phyloP scores from a whole-genome alignment of 805 yeast genomes.

The Ascoidea asiatica region DNA sequence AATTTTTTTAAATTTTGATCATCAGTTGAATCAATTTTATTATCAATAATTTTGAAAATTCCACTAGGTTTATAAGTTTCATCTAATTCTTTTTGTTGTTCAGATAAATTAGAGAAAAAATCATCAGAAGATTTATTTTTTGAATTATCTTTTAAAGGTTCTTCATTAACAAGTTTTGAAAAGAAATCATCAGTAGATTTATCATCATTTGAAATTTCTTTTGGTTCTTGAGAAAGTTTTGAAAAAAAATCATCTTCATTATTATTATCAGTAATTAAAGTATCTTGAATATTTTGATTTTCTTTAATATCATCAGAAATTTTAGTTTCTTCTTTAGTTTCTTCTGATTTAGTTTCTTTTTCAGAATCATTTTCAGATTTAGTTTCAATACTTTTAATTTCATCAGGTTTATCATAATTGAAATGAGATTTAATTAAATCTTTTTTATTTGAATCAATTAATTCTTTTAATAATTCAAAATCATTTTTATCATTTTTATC shows the following conservation, averaged over 20 bases:
- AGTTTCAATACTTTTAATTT: conserved; percentile 8
- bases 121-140: conserved; percentile 20
- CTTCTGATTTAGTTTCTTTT: conserved; percentile 17
- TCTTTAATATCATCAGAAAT: conserved; percentile 21
- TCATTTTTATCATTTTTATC: conserved; percentile 36
- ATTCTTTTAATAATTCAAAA: conserved; percentile 48
- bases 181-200: conserved; percentile 28
- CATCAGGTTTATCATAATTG: conserved; percentile 12
- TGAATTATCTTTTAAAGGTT: conserved; percentile 12
- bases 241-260: conserved; percentile 11
- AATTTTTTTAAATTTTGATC: conserved; percentile 33
- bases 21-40: conserved; percentile 29
- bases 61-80: conserved; percentile 3
- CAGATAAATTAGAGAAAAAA: conserved; percentile 20
- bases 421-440: conserved; percentile 17
- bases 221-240: conserved; percentile 11
- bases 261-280: conserved; percentile 2
- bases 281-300: conserved; percentile 15
- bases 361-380: conserved; percentile 20
- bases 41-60: conserved; percentile 28
- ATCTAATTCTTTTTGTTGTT: conserved; percentile 7
- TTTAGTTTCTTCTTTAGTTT: conserved; percentile 8
- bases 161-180: conserved; percentile 18
- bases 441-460: conserved; percentile 35
- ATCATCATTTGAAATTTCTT: conserved; percentile 15